Evolutionary conservation across 495 filamentous ascomycete genomes (phyloP), one percentile per base, ranked within the genome.

Genomic region (Penicillium cataractarum): DNA sequence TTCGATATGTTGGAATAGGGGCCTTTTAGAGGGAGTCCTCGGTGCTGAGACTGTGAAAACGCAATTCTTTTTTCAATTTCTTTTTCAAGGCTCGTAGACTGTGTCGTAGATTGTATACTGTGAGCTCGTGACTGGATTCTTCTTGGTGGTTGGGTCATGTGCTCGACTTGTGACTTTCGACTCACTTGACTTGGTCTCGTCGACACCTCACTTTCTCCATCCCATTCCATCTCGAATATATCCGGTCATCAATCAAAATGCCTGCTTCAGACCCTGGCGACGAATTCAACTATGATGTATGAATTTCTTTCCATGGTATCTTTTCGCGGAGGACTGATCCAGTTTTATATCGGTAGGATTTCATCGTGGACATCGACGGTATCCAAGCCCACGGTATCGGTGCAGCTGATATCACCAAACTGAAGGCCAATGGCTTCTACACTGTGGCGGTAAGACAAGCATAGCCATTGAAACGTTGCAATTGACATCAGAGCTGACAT

Each of bases 341-440:
- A 17, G 6, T 29, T n/a, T 4, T 17, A 27, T 13, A 24, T 37
- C 44, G 6, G 24, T 52, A 84, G 80, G 71, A 69, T 53, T 86
- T 86, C 72, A 90, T 93, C 67, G 78, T 92, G 33, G 89, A 92
- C 60, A 89, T 93, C 62, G 90, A 93, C 63, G 78, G 76, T 46
- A 86, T 93, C 51, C 90, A 92, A 74, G 80, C 85, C 26, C 89
- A 92, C 70, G 90, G 90, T 26, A 86, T 93, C 59, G 85, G 86
- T 29, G 89, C 87, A 39, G 83, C 87, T 15, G 90, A 93, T 71
- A 92, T 93, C 72, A 82, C 82, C 6, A 93, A 92, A 70, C 75
- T 92, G 35, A 92, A 91, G 74, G 76, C 80, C 6, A 86, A 86
- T 71, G 87, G 88, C 19, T 90, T 85, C 70, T 87, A 86, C 70